Percentiles rank a stretch among this genome's conserved stretches.
These are phyloP conservation scores for Emericellopsis atlantica DNA, from an alignment of 2,329 filamentous ascomycete genomes.

Conservation along the genomic window DNA sequence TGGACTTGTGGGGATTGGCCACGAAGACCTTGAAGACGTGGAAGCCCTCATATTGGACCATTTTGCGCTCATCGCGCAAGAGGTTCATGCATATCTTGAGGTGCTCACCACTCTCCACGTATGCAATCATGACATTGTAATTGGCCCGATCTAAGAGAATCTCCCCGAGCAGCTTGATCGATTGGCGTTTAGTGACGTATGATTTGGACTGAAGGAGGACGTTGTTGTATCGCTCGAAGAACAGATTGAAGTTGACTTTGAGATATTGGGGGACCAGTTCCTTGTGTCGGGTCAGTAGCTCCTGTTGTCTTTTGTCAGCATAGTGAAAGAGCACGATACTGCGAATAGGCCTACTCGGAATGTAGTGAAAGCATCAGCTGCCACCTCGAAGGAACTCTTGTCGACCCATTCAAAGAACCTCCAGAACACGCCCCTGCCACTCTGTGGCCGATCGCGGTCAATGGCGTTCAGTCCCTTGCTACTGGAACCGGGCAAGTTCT, in stretches of 20 bases:
- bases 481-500: conserved; percentile 54
- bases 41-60: conserved; percentile 99
- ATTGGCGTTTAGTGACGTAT: conserved; percentile 96
- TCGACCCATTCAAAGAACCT: conserved; percentile 96
- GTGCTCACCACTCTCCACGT: conserved; percentile 90
- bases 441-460: conserved; percentile 62
- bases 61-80: conserved; percentile 86
- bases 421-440: conserved; percentile 85
- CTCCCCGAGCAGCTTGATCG: conserved; percentile 92
- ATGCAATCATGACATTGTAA: conserved; percentile 96
- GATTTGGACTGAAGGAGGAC: conserved; percentile 82
- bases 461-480: conserved; percentile 68
- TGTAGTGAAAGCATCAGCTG: conserved; percentile 93
- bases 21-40: conserved; percentile 99
- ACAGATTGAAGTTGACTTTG: conserved; percentile 78
- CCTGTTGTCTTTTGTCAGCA: conserved; percentile 32
- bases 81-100: conserved; percentile 98
- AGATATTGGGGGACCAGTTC: conserved; percentile 80
- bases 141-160: conserved; percentile 90
- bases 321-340: no score
- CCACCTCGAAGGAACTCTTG: conserved; percentile 90
- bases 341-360: conserved; percentile 56
- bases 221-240: conserved; percentile 85
- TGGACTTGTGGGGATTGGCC: conserved; percentile 95
- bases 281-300: conserved; percentile 91